Evolutionary conservation across 495 filamentous ascomycete species (phyloP).

Genomic region (Penicillium turbatum): DNA sequence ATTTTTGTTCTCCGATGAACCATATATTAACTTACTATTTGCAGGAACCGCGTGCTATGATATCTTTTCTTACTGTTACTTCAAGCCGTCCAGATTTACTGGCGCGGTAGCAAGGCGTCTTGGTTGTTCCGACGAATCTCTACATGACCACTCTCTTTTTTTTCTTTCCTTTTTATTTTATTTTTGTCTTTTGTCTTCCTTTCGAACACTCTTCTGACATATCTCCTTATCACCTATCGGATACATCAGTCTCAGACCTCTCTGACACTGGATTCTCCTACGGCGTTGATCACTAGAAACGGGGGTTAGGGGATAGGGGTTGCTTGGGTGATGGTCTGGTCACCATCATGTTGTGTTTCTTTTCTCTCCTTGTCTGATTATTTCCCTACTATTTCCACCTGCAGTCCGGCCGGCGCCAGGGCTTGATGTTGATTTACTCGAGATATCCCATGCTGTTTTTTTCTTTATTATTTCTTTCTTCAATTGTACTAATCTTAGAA

Average conservation of each 20-base stretch:
- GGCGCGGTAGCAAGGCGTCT: constrained; percentile 14
- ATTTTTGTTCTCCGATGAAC: not conserved
- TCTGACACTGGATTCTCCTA: not conserved
- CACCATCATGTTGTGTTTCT: constrained; percentile 4
- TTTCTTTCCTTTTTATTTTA: no score
- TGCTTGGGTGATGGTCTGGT: constrained; percentile 3
- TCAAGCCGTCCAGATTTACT: not conserved
- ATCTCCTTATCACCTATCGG: not conserved
- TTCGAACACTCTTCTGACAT: not conserved
- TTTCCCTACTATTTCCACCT: constrained; percentile 2
- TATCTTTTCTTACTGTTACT: constrained; percentile 5
- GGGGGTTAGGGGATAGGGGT: not conserved
- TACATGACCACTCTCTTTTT: not conserved
- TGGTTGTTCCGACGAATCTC: constrained; percentile 1
- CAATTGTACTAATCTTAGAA: not conserved
- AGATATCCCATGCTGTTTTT: constrained; percentile 33
- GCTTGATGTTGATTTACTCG: constrained; percentile 17
- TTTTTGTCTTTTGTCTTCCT: not conserved
- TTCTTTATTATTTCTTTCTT: not conserved
- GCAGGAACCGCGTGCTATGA: constrained; percentile 34
- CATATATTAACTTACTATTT: constrained; percentile 1
- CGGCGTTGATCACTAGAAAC: constrained; percentile 2
- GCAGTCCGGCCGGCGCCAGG: not conserved
- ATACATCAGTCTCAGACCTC: not conserved
- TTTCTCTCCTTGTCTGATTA: constrained; percentile 10